These are phyloP conservation scores for Anthracocystis walkeri DNA, from an alignment of 1,284 basidiomycete genomes.

Conservation along the genomic window DNA sequence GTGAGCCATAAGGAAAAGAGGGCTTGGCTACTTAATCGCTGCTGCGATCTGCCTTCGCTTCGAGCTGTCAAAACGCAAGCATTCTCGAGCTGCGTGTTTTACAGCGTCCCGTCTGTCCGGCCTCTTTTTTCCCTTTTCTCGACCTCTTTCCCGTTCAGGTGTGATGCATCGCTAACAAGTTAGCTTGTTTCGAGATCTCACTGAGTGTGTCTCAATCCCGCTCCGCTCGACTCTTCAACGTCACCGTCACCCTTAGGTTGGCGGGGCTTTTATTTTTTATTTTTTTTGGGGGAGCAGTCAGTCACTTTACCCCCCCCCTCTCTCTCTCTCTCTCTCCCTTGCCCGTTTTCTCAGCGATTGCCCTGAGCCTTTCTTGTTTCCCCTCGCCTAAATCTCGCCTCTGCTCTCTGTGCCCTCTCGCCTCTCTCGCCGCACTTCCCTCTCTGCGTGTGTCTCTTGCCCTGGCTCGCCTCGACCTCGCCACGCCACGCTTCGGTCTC, in stretches of 20 bases:
- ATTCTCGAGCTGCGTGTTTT: neutral
- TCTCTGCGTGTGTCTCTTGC: too few species aligned
- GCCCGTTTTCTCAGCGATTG: too few species aligned
- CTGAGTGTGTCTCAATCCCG: slow-evolving; percentile 4
- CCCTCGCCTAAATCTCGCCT: slow-evolving; percentile 9
- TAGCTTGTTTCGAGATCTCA: slow-evolving; percentile 9
- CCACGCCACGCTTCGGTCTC: slow-evolving; percentile 21
- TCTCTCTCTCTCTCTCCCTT: slow-evolving; percentile 7
- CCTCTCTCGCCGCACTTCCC: neutral
- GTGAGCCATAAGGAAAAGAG: neutral
- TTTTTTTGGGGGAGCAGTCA: too few species aligned
- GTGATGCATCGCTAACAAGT: slow-evolving; percentile 1
- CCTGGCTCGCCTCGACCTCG: slow-evolving; percentile 14
- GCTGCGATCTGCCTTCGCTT: slow-evolving; percentile 36
- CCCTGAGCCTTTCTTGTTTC: slow-evolving; percentile 1
- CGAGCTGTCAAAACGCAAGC: slow-evolving; percentile 23
- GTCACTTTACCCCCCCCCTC: neutral
- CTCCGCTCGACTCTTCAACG: slow-evolving; percentile 2
- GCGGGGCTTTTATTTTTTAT: neutral
- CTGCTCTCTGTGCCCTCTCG: neutral
- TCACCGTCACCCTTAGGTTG: slow-evolving; percentile 8
- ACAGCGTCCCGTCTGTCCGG: slow-evolving; percentile 14
- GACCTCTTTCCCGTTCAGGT: neutral
- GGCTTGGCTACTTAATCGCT: neutral
- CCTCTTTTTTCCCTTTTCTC: slow-evolving; percentile 7